Base-by-base conservation (phyloP, 2,329 filamentous ascomycete species). In the Clonostachys byssicola region DNA sequence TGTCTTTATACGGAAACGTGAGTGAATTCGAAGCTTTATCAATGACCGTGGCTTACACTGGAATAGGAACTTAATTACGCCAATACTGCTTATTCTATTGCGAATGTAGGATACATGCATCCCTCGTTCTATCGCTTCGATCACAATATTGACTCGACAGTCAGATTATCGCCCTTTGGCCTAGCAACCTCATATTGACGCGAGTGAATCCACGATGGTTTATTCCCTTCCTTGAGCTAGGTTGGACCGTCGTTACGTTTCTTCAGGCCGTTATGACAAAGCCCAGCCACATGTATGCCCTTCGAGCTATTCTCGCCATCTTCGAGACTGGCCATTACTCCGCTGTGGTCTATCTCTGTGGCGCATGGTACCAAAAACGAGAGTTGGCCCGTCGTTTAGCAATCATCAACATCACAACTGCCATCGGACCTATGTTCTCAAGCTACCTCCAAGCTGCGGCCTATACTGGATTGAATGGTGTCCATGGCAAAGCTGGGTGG, bases 401-500 rank as follows among this genome's bases (percentile, higher is more conserved):
- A 14, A 18, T 44, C 42, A 44, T 44, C 17, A 44, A 44, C 33
- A 48, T 50, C 9, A 12, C 44, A 34, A 13, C 20, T 2, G 17
- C 54, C 10, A 52, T 56, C 12, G 60, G 54, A 1, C 53, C 54
- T 47, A 54, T 54, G 52, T 48, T 54, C 18, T 49, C 49, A 20
- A 49, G 56, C 2, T 63, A 64, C 17, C 54, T 64, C 0, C 61
- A 64, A 47, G 58, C 60, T 2, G 61, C 60, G 1, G 73, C 74
- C 0, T 78, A 78, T 20, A 51, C 20, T 1, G 52, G 52, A 33
- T 45, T 55, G 2, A 47, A 48, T 3, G 74, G 73, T 0, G 62
- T 72, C 1, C 57, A 55, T 5, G 74, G 74, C 1, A 66, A 74
- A 60, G 58, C 71, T 0, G 75, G 75, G 0, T 77, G 73, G 73